Percentiles rank a stretch among this genome's conserved stretches.
phyloP scores from a whole-genome alignment of 2,329 filamentous ascomycete species.

The Aspergillus sp. region DNA sequence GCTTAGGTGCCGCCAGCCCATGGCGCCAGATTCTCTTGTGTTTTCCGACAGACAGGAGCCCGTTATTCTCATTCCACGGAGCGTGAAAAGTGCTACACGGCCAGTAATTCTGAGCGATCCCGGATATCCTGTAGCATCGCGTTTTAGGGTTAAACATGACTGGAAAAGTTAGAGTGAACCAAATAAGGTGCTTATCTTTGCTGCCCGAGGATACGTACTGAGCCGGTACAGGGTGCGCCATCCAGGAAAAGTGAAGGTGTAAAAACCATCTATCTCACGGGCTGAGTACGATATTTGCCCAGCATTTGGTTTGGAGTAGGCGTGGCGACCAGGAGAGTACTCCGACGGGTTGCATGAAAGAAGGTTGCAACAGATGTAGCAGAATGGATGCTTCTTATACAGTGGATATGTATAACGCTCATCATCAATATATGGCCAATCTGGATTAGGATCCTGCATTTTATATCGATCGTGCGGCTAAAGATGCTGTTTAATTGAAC shows the following conservation, averaged over 20 bases:
- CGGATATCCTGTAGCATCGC: background rate
- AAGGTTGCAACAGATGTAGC: background rate
- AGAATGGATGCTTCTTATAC: constrained; percentile 13
- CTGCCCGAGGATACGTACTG: background rate
- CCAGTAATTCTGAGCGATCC: no score
- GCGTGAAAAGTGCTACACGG: no score
- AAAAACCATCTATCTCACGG: background rate
- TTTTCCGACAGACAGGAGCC: background rate
- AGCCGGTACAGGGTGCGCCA: background rate
- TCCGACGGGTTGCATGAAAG: background rate
- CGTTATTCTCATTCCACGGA: background rate
- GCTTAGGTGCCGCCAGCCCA: background rate
- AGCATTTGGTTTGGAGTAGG: no score
- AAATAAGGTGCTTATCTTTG: no score
- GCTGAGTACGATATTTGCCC: background rate
- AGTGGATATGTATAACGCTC: no score
- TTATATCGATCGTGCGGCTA: no score
- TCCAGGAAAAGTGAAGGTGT: background rate
- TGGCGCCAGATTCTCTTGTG: no score
- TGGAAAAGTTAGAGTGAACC: background rate
- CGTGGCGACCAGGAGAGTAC: no score
- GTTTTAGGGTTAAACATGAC: background rate
- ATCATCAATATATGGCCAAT: no score
- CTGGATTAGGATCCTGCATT: no score
- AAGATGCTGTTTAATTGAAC: no score